phyloP scores from a whole-genome alignment of 495 filamentous ascomycete genomes.

The Aspergillus cristatus region DNA sequence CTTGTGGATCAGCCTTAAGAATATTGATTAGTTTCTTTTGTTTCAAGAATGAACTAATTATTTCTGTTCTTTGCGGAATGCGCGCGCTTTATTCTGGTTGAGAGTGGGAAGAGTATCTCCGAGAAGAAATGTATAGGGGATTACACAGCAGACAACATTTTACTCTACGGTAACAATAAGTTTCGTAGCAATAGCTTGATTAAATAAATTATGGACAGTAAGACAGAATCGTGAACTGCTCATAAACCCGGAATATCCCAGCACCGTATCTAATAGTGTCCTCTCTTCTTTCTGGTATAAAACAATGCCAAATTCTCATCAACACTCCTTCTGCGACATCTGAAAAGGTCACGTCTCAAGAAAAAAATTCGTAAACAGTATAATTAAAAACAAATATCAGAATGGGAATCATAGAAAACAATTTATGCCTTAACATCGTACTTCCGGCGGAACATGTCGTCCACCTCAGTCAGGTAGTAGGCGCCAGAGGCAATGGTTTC shows the following conservation, averaged over 20 bases:
- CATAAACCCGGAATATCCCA: slow-evolving; percentile 13
- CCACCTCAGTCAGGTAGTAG: slow-evolving; percentile 84
- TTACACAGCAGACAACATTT: too few relatives aligned
- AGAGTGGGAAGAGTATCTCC: too few relatives aligned
- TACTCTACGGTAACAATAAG: too few relatives aligned
- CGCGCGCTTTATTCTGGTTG: too few relatives aligned
- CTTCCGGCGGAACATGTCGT: slow-evolving; percentile 89
- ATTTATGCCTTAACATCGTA: slow-evolving; percentile 81
- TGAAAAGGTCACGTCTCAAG: too few relatives aligned
- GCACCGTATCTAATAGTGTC: slow-evolving; percentile 9
- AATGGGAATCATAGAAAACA: slow-evolving; percentile 1
- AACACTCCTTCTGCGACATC: too few relatives aligned
- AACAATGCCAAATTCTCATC: not conserved
- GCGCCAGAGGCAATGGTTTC: slow-evolving; percentile 69
- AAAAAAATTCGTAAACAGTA: too few relatives aligned
- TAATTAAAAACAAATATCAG: slow-evolving; percentile 11
- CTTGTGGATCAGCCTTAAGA: too few relatives aligned
- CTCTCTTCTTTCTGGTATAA: slow-evolving; percentile 1
- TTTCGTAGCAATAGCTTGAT: slow-evolving; percentile 8
- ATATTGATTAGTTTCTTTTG: too few relatives aligned
- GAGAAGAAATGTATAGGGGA: not conserved
- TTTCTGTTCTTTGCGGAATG: too few relatives aligned
- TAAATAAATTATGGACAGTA: slow-evolving; percentile 8
- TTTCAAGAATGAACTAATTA: too few relatives aligned
- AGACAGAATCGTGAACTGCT: not conserved